phyloP scores from a whole-genome alignment of 768 basidiomycete genomes.

The Kwoniella sp. region DNA sequence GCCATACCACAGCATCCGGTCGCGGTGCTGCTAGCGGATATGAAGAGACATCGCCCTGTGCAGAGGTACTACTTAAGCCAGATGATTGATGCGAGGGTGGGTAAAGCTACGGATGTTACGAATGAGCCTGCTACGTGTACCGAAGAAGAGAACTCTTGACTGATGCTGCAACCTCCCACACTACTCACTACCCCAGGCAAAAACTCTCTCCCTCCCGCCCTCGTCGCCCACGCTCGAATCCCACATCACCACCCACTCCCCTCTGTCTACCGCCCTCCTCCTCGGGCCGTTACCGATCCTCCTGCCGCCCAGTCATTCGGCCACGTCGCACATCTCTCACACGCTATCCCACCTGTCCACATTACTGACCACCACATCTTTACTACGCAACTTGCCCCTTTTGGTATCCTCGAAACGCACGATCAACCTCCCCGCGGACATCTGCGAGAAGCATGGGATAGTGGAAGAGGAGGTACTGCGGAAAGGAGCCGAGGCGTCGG shows the following conservation, averaged over 20 bases:
- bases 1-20: conserved; percentile 53
- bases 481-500: conserved; percentile 61
- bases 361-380: conserved; percentile 46
- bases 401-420: conserved; percentile 40
- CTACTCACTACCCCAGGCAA: conserved; percentile 22
- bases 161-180: background rate
- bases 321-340: conserved; percentile 45
- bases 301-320: conserved; percentile 46
- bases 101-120: conserved; percentile 4
- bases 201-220: conserved; percentile 37
- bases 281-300: conserved; percentile 52
- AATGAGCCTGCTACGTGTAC: too few species aligned
- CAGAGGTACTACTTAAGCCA: conserved; percentile 55
- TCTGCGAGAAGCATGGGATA: conserved; percentile 45
- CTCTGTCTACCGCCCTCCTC: conserved; percentile 50
- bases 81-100: conserved; percentile 51
- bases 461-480: conserved; percentile 57
- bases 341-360: conserved; percentile 53
- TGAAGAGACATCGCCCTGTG: conserved; percentile 41
- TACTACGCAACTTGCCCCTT: conserved; percentile 49
- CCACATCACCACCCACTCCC: conserved; percentile 41
- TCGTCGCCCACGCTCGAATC: conserved; percentile 43
- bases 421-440: conserved; percentile 46
- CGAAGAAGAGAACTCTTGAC: background rate
- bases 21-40: conserved; percentile 43